Percentiles rank a stretch among this genome's conserved stretches.
Conservation (phyloP, 495 filamentous ascomycete genomes). For the Penicillium silybi region DNA sequence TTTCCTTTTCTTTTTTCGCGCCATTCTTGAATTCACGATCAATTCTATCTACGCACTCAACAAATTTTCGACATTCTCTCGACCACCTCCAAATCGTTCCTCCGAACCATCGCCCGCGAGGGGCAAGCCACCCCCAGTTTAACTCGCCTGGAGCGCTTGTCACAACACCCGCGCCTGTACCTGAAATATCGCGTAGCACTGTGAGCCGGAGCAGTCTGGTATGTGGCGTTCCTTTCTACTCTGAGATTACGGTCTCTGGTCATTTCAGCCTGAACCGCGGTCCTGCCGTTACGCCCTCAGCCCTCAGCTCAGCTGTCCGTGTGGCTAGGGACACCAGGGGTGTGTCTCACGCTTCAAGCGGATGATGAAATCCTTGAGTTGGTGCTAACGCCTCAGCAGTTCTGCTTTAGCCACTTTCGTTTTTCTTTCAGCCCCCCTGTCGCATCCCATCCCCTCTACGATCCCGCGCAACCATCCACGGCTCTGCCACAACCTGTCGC, state of each 20-base stretch:
- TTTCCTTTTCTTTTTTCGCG: background rate
- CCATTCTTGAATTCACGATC: background rate
- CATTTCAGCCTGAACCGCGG: slow-evolving; percentile 8
- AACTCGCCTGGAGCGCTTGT: slow-evolving; percentile 21
- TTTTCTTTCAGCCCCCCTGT: slow-evolving; percentile 21
- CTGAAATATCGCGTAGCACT: slow-evolving; percentile 24
- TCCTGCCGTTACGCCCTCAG: background rate
- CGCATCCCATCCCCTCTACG: slow-evolving; percentile 19
- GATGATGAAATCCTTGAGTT: background rate
- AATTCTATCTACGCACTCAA: background rate
- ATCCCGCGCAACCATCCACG: slow-evolving; percentile 10
- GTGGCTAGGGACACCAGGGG: background rate
- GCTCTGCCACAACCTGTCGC: background rate
- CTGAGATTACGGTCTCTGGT: background rate
- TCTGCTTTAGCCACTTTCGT: slow-evolving; percentile 19
- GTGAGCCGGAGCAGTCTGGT: slow-evolving; percentile 3
- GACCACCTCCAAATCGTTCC: background rate
- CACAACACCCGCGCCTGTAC: slow-evolving; percentile 25
- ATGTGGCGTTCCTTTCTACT: background rate
- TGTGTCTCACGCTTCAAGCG: slow-evolving; percentile 19
- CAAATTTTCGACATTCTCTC: background rate
- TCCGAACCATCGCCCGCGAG: slow-evolving; percentile 18
- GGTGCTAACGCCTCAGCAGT: slow-evolving; percentile 11
- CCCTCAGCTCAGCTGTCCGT: slow-evolving; percentile 9
- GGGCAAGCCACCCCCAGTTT: slow-evolving; percentile 16